phyloP scores from a whole-genome alignment of 2,329 filamentous ascomycete species.

The Metarhizium humberi region DNA sequence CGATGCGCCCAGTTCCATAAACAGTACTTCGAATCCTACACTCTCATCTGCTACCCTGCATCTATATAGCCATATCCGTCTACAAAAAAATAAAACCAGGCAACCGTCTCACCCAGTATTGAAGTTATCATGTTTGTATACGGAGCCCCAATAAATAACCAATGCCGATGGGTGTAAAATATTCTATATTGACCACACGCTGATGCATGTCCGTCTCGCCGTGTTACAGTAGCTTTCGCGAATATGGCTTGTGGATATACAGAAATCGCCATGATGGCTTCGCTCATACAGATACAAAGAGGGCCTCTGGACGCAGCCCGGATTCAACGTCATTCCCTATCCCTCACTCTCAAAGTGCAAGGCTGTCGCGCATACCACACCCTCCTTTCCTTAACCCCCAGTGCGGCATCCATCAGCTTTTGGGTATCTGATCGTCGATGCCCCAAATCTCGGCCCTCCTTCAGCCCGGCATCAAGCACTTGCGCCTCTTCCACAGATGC shows the following conservation, averaged over 20 bases:
- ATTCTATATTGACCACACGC: too few relatives aligned
- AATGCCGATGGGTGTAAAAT: too few relatives aligned
- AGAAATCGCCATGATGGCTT: neutral
- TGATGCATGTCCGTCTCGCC: too few relatives aligned
- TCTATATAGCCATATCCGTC: too few relatives aligned
- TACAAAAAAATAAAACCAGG: too few relatives aligned
- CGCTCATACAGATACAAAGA: neutral
- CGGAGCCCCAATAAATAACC: too few relatives aligned
- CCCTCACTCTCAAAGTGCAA: conserved; percentile 40
- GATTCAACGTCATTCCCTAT: neutral
- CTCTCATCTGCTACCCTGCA: too few relatives aligned
- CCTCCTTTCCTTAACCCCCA: conserved; percentile 50
- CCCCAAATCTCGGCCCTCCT: conserved; percentile 13
- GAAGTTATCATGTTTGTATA: too few relatives aligned
- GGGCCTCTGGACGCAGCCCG: neutral
- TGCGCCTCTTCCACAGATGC: conserved; percentile 74
- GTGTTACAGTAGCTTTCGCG: neutral
- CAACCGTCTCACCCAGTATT: too few relatives aligned
- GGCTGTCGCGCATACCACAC: conserved; percentile 56
- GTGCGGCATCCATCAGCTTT: conserved; percentile 46
- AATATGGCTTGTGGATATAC: neutral
- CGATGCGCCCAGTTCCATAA: too few relatives aligned
- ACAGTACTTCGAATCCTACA: too few relatives aligned
- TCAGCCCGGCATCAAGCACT: conserved; percentile 32
- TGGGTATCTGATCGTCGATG: conserved; percentile 43